These are phyloP conservation scores for Sugiyamaella xylanicola DNA, from an alignment of 1,139 yeast genomes.

Conservation along the genomic window DNA sequence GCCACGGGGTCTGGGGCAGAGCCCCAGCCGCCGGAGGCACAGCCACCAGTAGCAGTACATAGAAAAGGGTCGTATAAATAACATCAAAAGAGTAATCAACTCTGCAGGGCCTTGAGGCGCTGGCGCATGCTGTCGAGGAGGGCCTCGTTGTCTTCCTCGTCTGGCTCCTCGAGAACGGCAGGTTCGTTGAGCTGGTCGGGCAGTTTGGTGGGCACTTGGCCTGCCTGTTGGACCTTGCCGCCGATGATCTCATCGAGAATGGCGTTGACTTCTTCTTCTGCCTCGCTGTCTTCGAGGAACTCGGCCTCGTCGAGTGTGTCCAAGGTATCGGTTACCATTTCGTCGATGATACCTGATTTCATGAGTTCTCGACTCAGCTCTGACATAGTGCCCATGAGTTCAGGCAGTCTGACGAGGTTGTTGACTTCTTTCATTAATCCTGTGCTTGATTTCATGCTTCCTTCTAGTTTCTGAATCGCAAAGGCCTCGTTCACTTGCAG, in stretches of 20 bases:
- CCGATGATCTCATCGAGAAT: conserved; percentile 56
- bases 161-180: conserved; percentile 53
- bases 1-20: background rate
- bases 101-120: conserved; percentile 81
- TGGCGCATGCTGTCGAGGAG: conserved; percentile 87
- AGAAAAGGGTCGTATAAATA: conserved; percentile 6
- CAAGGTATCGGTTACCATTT: conserved; percentile 90
- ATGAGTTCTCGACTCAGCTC: conserved; percentile 84
- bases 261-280: conserved; percentile 68
- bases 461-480: conserved; percentile 79
- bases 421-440: conserved; percentile 89
- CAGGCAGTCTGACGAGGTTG: conserved; percentile 74
- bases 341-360: conserved; percentile 86
- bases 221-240: conserved; percentile 41
- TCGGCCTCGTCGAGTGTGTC: conserved; percentile 71
- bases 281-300: conserved; percentile 65
- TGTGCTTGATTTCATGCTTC: conserved; percentile 78
- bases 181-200: conserved; percentile 42
- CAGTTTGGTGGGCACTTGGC: conserved; percentile 46
- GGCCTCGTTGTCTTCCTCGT: conserved; percentile 61
- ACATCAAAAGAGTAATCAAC: conserved; percentile 40
- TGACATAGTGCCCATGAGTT: conserved; percentile 79
- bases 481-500: conserved; percentile 93
- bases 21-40: conserved; percentile 4
- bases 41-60: background rate